Evolutionary conservation across 2,329 filamentous ascomycete species (phyloP).

Genomic region (Cytospora paraplurivora): DNA sequence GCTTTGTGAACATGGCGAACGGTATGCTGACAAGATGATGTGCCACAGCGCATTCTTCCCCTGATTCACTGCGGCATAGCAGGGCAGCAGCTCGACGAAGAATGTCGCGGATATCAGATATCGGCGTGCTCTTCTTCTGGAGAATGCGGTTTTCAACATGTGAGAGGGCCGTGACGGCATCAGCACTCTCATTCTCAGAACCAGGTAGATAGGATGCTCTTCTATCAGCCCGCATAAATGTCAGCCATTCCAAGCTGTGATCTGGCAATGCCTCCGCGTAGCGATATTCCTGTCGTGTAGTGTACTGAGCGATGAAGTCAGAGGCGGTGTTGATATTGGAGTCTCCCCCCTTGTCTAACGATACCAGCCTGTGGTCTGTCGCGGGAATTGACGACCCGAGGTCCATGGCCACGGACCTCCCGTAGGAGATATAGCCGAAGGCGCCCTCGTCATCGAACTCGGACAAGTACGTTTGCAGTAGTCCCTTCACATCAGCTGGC

Average conservation of each 20-base stretch:
- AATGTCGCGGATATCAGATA: constrained; percentile 77
- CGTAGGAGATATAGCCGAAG: constrained; percentile 89
- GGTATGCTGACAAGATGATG: constrained; percentile 91
- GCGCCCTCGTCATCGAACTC: constrained; percentile 90
- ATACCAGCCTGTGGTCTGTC: constrained; percentile 82
- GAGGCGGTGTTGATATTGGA: constrained; percentile 87
- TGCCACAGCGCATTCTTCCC: constrained; percentile 75
- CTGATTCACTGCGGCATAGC: constrained; percentile 71
- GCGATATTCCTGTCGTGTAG: constrained; percentile 92
- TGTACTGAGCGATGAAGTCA: constrained; percentile 96
- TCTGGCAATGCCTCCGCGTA: constrained; percentile 77
- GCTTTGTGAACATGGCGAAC: constrained; percentile 89
- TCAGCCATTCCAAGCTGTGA: constrained; percentile 66
- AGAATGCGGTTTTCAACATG: constrained; percentile 73
- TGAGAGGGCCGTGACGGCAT: constrained; percentile 66
- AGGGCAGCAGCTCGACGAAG: constrained; percentile 83
- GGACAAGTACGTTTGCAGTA: constrained; percentile 94
- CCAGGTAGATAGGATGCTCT: constrained; percentile 55
- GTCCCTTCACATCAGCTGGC: constrained; percentile 89
- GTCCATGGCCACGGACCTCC: constrained; percentile 90
- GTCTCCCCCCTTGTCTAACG: constrained; percentile 74
- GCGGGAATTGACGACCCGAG: constrained; percentile 85
- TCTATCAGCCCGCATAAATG: constrained; percentile 58
- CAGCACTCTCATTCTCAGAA: constrained; percentile 56
- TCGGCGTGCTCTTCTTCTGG: constrained; percentile 68